Conservation (phyloP, 305 asterid species). For the Fraxinus velutina region DNA sequence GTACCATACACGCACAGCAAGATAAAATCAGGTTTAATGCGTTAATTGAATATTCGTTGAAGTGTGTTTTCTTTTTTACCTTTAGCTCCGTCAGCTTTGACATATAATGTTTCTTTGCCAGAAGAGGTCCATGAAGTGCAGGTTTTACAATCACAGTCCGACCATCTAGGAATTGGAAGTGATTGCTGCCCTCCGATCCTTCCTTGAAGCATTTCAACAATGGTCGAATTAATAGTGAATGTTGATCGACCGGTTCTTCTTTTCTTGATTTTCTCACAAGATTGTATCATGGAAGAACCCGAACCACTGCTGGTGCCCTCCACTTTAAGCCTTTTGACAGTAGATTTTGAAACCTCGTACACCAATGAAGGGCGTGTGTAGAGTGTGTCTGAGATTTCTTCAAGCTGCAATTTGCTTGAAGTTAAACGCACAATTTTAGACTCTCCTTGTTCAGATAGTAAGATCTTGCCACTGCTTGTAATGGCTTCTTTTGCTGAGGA, state of each 20-base stretch:
- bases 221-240: slow-evolving; percentile 55
- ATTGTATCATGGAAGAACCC: background rate
- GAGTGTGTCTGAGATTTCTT: slow-evolving; percentile 88
- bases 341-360: slow-evolving; percentile 58
- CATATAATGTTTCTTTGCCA: slow-evolving; percentile 60
- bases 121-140: slow-evolving; percentile 74
- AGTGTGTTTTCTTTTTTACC: slow-evolving; percentile 30
- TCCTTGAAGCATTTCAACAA: slow-evolving; percentile 68
- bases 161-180: slow-evolving; percentile 68
- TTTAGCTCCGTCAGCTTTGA: slow-evolving; percentile 63
- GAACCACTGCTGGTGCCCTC: slow-evolving; percentile 16
- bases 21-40: background rate
- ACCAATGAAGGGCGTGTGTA: slow-evolving; percentile 62
- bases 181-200: slow-evolving; percentile 44
- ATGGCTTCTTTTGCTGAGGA: slow-evolving; percentile 43
- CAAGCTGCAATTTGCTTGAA: slow-evolving; percentile 56
- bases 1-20: too few relatives aligned
- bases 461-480: slow-evolving; percentile 53
- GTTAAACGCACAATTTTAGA: slow-evolving; percentile 60
- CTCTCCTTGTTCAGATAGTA: slow-evolving; percentile 67
- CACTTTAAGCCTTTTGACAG: slow-evolving; percentile 33
- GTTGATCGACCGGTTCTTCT: slow-evolving; percentile 32
- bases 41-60: background rate
- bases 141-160: slow-evolving; percentile 82
- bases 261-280: slow-evolving; percentile 23